Evolutionary conservation across 2,329 filamentous ascomycete genomes (phyloP).

Genomic region (Scedosporium aurantiacum): DNA sequence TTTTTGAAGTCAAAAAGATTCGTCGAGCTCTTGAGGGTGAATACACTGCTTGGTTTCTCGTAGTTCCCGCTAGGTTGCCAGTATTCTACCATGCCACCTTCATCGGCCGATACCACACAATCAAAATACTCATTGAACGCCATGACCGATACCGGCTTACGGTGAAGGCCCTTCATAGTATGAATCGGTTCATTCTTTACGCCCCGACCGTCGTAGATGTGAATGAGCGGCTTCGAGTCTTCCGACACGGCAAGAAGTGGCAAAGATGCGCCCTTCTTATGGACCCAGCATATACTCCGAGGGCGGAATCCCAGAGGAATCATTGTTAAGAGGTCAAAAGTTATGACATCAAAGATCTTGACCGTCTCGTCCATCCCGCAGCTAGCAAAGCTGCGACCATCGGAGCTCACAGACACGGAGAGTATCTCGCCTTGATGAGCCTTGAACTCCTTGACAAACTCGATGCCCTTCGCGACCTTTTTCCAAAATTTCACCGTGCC

Average conservation of each 20-base stretch:
- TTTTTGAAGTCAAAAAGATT: slow-evolving; percentile 97
- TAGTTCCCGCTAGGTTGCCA: slow-evolving; percentile 74
- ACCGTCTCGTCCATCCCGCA: slow-evolving; percentile 67
- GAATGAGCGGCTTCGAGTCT: slow-evolving; percentile 58
- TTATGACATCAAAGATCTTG: slow-evolving; percentile 74
- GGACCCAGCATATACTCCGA: slow-evolving; percentile 82
- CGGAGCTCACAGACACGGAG: slow-evolving; percentile 73
- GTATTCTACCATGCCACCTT: slow-evolving; percentile 91
- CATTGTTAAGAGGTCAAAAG: slow-evolving; percentile 79
- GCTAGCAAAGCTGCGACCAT: slow-evolving; percentile 89
- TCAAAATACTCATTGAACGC: slow-evolving; percentile 81
- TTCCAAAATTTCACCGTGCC: slow-evolving; percentile 99
- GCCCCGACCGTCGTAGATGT: slow-evolving; percentile 81
- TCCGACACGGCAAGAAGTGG: slow-evolving; percentile 79
- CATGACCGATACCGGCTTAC: slow-evolving; percentile 71
- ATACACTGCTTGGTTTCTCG: slow-evolving; percentile 86
- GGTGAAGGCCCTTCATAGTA: slow-evolving; percentile 68
- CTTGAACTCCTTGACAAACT: slow-evolving; percentile 97
- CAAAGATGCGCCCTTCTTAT: slow-evolving; percentile 74
- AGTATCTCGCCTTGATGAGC: slow-evolving; percentile 79
- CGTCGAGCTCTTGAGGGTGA: slow-evolving; percentile 85
- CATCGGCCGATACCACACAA: slow-evolving; percentile 83
- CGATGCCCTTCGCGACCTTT: slow-evolving; percentile 78
- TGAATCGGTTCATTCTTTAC: slow-evolving; percentile 68
- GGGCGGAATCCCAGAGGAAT: slow-evolving; percentile 66